These are phyloP conservation scores for Pulveroboletus sp. DNA, from an alignment of 768 basidiomycete genomes.

Conservation along the genomic window DNA sequence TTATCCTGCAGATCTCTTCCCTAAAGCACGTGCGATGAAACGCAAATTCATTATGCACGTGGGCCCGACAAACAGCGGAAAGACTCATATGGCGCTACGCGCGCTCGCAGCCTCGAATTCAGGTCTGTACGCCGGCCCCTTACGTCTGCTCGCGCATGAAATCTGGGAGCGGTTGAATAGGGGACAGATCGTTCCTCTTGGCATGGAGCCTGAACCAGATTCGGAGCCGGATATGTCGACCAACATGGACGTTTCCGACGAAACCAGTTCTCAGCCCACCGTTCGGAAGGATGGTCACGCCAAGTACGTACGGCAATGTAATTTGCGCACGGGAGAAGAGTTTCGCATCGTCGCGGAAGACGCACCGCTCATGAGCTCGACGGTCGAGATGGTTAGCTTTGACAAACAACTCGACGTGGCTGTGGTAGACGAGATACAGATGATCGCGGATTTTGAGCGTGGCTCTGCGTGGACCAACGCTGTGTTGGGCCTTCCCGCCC, in stretches of 20 bases:
- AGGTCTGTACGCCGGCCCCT: slow-evolving; percentile 87
- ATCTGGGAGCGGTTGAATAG: slow-evolving; percentile 88
- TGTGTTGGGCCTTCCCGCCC: slow-evolving; percentile 67
- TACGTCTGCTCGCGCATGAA: slow-evolving; percentile 91
- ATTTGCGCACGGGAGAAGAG: slow-evolving; percentile 92
- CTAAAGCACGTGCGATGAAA: slow-evolving; percentile 50
- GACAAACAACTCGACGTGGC: slow-evolving; percentile 59
- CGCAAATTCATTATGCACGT: slow-evolving; percentile 92
- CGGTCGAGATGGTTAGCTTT: slow-evolving; percentile 83
- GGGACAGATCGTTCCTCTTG: slow-evolving; percentile 80
- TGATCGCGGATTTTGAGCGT: slow-evolving; percentile 76
- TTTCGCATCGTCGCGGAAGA: slow-evolving; percentile 57
- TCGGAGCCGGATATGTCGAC: slow-evolving; percentile 35
- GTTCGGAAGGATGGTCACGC: slow-evolving; percentile 38
- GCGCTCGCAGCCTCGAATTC: slow-evolving; percentile 70
- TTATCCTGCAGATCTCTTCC: slow-evolving; percentile 47
- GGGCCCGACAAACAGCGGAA: slow-evolving; percentile 96
- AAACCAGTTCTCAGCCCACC: slow-evolving; percentile 20
- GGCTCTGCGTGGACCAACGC: slow-evolving; percentile 83
- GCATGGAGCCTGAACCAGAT: slow-evolving; percentile 41
- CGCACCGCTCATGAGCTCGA: slow-evolving; percentile 68
- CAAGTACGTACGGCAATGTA: slow-evolving; percentile 61
- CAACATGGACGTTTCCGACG: slow-evolving; percentile 28
- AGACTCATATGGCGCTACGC: slow-evolving; percentile 89
- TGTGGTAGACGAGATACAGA: slow-evolving; percentile 96